Evolutionary conservation across 139 green algal genomes (phyloP), one percentile per base, ranked within the genome.

Genomic region (Tetradesmus obliquus): DNA sequence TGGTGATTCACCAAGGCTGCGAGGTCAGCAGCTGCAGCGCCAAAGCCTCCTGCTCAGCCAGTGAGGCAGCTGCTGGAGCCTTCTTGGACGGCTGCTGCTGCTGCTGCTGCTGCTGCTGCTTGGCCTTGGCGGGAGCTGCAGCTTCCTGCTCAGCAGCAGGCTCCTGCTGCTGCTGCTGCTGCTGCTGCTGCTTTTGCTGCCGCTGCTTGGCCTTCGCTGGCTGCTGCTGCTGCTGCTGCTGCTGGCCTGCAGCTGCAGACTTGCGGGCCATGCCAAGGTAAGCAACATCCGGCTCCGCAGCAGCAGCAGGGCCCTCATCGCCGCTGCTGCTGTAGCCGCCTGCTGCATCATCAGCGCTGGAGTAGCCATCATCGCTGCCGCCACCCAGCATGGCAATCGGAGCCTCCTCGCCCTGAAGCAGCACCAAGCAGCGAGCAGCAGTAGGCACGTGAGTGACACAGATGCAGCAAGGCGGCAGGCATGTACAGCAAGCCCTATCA

Each of bases 31-130:
- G 83, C 57, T 92, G 89, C 55, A 97, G 90, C 3, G 95, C 96
- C 8, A 97, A 84, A 1, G 94, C 94, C 90, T 97, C 95, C 90
- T 97, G 94, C 74, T 97, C 94, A 20, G 92, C 95, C 4, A 97
- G 71, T 0, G 91, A 94, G 3, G 66, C 87, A 84, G 51, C 19
- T 8, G 51, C 58, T 66, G 66, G 55, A 83, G 92, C 79, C 90
- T 24, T 86, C 58, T 85, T 62, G 6, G 57, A 20, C 45, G 53
- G n/a, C 76, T 55, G 58, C 55, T 79, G 62, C 89, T 82, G 60
- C 62, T 55, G 58, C 55, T 79, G 62, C 89, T 82, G 60, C 62
- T 74, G 54, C 1, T 24, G 24, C 20, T 55, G 55, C 74, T 69
- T 10, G 45, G 4, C 81, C 76, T 71, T 13, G 19, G 4, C 81